Base-by-base conservation (phyloP, 2,329 filamentous ascomycete species). In the Ambrosiella xylebori region DNA sequence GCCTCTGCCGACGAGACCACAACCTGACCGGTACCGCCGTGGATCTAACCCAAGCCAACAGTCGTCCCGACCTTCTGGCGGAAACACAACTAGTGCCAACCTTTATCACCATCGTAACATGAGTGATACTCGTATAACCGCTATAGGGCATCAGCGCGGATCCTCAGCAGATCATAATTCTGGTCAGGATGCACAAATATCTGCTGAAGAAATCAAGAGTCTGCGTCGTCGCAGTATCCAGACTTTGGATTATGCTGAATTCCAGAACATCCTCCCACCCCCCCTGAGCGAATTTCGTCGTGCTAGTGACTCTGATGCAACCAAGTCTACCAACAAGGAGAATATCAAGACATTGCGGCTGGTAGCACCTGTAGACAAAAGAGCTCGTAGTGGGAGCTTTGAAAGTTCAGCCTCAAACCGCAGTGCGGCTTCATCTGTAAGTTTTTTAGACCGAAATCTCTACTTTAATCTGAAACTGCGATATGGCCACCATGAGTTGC, bases 151-250 rank as follows among this genome's bases (percentile, higher is more conserved):
- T 55, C 47, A 58, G 19, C 49, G 45, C 37, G 45, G 56, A 40
- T 47, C 56, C 19, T 56, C 59, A 17, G 56, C 52, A 45, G 47
- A 60, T n/a, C 19, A 41, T 17, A 12, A 40, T 44, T 11, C 50
- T 41, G 37, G 49, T 45, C 27, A 37, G 27, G 12, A 56, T 35
- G 36, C 50, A 35, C 37, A 51, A 35, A 7, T 55, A n/a, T 50
- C 57, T 41, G 15, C 54, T 27, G 56, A 62, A n/a, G 54, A 91
- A 36, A 79, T 82, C 8, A 88, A 85, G 70, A 79, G 87, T 66
- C 85, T 89, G 70, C 79, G 89, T 64, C 81, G 89, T 66, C 82
- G 89, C 63, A 96, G 89, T 70, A 79, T 94, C 72, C 87, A 87
- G 63, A 84, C 81, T 15, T 69, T 78, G 61, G 76, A 80, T 68